A percentile compares a stretch with the other conserved stretches of the same genome.
Evolutionary conservation across 2,329 filamentous ascomycete genomes (phyloP).

Genomic region (Colletotrichum horii): DNA sequence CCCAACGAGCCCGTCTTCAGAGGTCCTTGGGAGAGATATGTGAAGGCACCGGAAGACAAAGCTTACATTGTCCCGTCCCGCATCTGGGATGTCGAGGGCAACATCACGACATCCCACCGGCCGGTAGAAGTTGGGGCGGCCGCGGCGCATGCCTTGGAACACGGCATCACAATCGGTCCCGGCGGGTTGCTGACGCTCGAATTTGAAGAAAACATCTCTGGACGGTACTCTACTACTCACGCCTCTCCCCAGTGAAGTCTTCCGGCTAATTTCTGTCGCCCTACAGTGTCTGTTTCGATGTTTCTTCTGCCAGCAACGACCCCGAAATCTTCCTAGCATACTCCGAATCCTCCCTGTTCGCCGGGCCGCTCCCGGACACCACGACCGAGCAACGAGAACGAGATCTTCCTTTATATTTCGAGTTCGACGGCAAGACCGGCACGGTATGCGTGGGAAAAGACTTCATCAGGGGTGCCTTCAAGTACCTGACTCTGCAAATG

Average conservation of each 20-base stretch:
- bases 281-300: conserved; percentile 38
- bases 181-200: conserved; percentile 41
- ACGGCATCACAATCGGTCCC: conserved; percentile 31
- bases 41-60: conserved; percentile 40
- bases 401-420: conserved; percentile 29
- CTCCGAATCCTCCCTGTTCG: conserved; percentile 26
- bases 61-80: conserved; percentile 35
- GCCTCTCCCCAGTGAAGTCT: not conserved
- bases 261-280: not conserved
- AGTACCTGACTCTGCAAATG: conserved; percentile 46
- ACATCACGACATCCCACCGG: conserved; percentile 27
- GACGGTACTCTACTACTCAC: conserved; percentile 32
- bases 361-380: conserved; percentile 25
- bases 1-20: conserved; percentile 37
- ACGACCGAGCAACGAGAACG: conserved; percentile 27
- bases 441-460: conserved; percentile 34
- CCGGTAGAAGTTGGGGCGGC: not conserved
- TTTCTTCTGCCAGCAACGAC: conserved; percentile 30
- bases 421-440: conserved; percentile 31
- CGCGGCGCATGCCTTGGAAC: conserved; percentile 13
- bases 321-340: conserved; percentile 29
- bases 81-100: conserved; percentile 38
- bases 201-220: conserved; percentile 45
- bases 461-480: conserved; percentile 44
- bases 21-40: conserved; percentile 43